These are phyloP conservation scores for Aphanomyces invadans DNA, from an alignment of 352 stramenopile genomes.

Conservation along the genomic window DNA sequence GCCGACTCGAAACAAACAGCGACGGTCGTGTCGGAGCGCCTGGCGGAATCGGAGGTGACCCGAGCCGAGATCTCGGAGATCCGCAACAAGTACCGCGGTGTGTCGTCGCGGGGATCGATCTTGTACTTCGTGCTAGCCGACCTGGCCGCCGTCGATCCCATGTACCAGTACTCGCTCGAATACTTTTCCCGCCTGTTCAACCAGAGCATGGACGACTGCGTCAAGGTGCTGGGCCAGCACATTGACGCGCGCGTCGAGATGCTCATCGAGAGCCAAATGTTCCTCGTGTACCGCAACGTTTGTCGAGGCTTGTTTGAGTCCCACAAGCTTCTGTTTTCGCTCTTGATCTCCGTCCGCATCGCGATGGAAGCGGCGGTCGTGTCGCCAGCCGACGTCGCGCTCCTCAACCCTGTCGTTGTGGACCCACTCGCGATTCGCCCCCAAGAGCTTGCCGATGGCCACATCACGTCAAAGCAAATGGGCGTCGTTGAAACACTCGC, in stretches of 20 bases:
- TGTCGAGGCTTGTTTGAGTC: constrained; percentile 90
- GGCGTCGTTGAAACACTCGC: not conserved
- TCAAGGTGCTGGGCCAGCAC: not conserved
- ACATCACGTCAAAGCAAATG: not conserved
- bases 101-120: constrained; percentile 87
- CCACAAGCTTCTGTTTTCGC: constrained; percentile 91
- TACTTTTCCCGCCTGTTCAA: constrained; percentile 91
- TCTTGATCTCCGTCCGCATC: constrained; percentile 93
- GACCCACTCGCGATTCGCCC: not conserved
- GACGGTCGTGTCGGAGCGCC: constrained; percentile 48
- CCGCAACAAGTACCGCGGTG: constrained; percentile 85
- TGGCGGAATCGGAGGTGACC: constrained; percentile 85
- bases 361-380: constrained; percentile 72
- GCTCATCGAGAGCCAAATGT: constrained; percentile 84
- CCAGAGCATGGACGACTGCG: constrained; percentile 66
- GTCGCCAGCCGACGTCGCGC: constrained; percentile 67
- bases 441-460: not conserved
- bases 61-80: constrained; percentile 86
- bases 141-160: constrained; percentile 87
- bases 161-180: constrained; percentile 94
- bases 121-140: constrained; percentile 94
- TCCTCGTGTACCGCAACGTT: constrained; percentile 91
- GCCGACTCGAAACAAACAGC: constrained; percentile 79
- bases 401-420: constrained; percentile 75
- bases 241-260: constrained; percentile 60